Base-by-base conservation (phyloP, 345 rosid species). In the Ailanthus altissimus region DNA sequence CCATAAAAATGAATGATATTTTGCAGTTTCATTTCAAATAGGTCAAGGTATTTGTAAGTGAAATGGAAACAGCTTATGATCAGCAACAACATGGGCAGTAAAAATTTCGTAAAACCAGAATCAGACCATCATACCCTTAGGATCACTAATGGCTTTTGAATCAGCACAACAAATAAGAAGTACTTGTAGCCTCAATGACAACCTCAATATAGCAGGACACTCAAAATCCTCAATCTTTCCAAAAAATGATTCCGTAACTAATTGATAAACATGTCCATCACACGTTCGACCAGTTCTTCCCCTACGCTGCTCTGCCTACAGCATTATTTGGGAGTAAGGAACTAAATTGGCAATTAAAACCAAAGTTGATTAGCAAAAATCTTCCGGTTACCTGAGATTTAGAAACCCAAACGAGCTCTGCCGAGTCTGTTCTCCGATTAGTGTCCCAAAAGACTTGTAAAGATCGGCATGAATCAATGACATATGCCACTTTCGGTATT, bases 241-340 rank as follows among this genome's bases (percentile, higher is more conserved):
- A 85, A 86, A 94, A 84, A 91, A 91, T 72, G 97, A 87, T 75
- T 90, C 79, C 18, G 97, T 88, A 67, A 94, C 96, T 88, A 94
- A 86, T 76, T 97, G 90, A 84, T 91, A 94, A 65, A 91, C 86
- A 83, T 91, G 90, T 78, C 99, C 99, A 81, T 94, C 93, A 83
- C 99, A 94, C 58, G 98, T 94, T 80, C 98, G 88, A 63, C 99
- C 99, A 64, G 98, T 94, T 86, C 99, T 89, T 81, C 98, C 99
- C 83, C 83, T 82, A 47, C 99, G 95, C 78, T 94, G 99, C 78
- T 94, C 88, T 80, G 99, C 98, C 99, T 94, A 84, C 75, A 85
- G 64, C 57, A 86, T 64, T 66, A 75, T 64, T 74, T 75, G 51
- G 21, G 66, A 66, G 74, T 69, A 53, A 67, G 72, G 63, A 72